A percentile compares a stretch with the other conserved stretches of the same genome.
phyloP scores from a whole-genome alignment of 2,329 filamentous ascomycete species.

The Fusarium stilboides region DNA sequence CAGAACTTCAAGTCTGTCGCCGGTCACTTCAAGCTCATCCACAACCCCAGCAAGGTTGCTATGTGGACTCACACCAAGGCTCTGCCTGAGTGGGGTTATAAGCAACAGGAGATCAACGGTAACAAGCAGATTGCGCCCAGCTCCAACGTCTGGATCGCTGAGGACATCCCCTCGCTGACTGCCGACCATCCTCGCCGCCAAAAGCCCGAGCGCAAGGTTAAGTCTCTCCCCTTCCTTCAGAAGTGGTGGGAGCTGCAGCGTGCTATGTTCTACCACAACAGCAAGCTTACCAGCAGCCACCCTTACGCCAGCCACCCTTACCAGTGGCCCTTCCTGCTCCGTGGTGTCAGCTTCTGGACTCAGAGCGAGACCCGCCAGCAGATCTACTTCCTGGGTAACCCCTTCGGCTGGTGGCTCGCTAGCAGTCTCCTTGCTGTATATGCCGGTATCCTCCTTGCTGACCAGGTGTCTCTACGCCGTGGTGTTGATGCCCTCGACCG shows the following conservation, averaged over 20 bases:
- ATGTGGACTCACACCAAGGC: constrained; percentile 99
- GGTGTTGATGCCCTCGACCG: constrained; percentile 94
- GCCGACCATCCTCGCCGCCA: constrained; percentile 79
- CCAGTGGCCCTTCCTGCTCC: constrained; percentile 97
- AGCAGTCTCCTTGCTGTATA: constrained; percentile 95
- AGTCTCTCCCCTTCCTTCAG: constrained; percentile 86
- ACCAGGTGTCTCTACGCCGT: constrained; percentile 93
- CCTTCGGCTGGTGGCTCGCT: constrained; percentile 96
- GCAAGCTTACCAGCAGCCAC: constrained; percentile 95
- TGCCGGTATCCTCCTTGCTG: constrained; percentile 89
- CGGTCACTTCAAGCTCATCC: constrained; percentile 95
- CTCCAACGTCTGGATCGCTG: constrained; percentile 95
- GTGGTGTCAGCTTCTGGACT: constrained; percentile 99
- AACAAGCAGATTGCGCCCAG: constrained; percentile 94
- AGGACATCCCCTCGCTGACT: constrained; percentile 87
- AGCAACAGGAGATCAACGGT: constrained; percentile 98
- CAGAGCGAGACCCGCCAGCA: constrained; percentile 95
- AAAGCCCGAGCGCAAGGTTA: constrained; percentile 84
- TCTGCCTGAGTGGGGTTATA: constrained; percentile 96
- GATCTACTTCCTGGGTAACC: constrained; percentile 99
- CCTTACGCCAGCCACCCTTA: constrained; percentile 96
- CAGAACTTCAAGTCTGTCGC: constrained; percentile 93
- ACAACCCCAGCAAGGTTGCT: constrained; percentile 94
- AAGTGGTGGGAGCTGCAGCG: constrained; percentile 98
- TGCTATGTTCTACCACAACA: constrained; percentile 99